Base-by-base conservation (phyloP, 2,329 filamentous ascomycete genomes). In the Fusarium floridanum region DNA sequence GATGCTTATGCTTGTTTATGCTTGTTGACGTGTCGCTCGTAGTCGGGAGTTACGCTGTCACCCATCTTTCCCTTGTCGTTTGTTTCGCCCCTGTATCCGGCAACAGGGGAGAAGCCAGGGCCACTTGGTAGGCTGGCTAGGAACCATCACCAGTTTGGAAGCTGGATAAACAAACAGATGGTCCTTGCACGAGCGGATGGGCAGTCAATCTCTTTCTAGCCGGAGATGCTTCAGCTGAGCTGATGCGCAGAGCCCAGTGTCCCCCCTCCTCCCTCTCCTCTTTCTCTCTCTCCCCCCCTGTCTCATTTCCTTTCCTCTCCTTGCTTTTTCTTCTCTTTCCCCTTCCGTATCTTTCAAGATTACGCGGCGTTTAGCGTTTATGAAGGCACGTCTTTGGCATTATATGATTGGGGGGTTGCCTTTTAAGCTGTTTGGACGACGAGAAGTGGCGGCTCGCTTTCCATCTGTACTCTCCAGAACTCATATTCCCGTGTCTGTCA, bases 111-210 rank as follows among this genome's bases (percentile, higher is more conserved):
- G 41, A 20, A 11, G 41, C n/a, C 20, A 24, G 41, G 41, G 12
- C 41, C 29, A 32, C n/a, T 11, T 32, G 53, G 53, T 22, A 10
- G 29, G 29, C 53, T 37, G 56, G 36, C 24, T 27, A 27, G 29
- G 56, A 41, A 43, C 56, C 34, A 60, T 22, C 9, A 37, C 55
- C n/a, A 39, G 55, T 39, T 32, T 57, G 55, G 55, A 57, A 57
- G 55, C 34, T 36, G 55, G 16, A 10, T 39, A 39, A n/a, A 22
- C 8, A 5, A 8, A n/a, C 41, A 45, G 41, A 45, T 45, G 41
- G 8, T 10, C 14, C 56, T 20, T 16, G 20, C 3, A 27, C 34
- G 56, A 36, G 36, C 20, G 56, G 20, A 41, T 60, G 20, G 56
- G 56, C 56, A 8, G 36, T 60, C 39, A 20, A 60, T 41, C 56